Evolutionary conservation across 2,329 filamentous ascomycete species (phyloP).

Genomic region (Penicillium occitanis): DNA sequence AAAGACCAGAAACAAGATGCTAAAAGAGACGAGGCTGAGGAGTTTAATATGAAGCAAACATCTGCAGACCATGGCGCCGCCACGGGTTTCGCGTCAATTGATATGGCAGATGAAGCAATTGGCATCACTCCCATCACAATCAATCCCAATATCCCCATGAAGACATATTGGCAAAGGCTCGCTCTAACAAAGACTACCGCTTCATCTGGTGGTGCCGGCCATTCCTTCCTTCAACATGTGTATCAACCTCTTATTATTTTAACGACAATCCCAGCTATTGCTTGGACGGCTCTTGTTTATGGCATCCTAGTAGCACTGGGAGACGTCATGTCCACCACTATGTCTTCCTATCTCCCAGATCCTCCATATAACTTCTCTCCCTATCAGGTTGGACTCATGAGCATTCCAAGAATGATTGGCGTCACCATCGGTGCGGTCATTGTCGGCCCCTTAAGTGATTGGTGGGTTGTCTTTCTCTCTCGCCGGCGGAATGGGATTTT

Average conservation of each 20-base stretch:
- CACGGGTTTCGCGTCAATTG: neutral
- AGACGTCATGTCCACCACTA: slow-evolving; percentile 9
- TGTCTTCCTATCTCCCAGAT: slow-evolving; percentile 1
- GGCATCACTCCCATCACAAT: neutral
- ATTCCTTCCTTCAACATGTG: slow-evolving; percentile 1
- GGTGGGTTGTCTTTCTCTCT: slow-evolving; percentile 1
- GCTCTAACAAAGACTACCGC: neutral
- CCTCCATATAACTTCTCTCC: slow-evolving; percentile 16
- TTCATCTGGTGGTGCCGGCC: neutral
- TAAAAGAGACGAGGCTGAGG: neutral
- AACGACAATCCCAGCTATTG: slow-evolving; percentile 1
- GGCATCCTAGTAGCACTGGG: slow-evolving; percentile 8
- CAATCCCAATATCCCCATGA: slow-evolving; percentile 12
- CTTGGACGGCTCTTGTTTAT: slow-evolving; percentile 11
- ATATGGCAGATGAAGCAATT: neutral
- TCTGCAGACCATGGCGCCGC: neutral
- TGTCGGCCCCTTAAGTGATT: slow-evolving; percentile 11
- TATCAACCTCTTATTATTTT: slow-evolving; percentile 9
- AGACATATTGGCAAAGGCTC: slow-evolving; percentile 7
- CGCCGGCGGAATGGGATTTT: slow-evolving; percentile 11
- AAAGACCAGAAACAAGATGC: neutral
- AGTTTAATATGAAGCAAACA: neutral
- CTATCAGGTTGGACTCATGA: slow-evolving; percentile 11
- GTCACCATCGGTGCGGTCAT: slow-evolving; percentile 12
- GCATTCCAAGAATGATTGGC: slow-evolving; percentile 6